Evolutionary conservation across 768 basidiomycete species (phyloP).

Genomic region (Boletus tomentosulus): DNA sequence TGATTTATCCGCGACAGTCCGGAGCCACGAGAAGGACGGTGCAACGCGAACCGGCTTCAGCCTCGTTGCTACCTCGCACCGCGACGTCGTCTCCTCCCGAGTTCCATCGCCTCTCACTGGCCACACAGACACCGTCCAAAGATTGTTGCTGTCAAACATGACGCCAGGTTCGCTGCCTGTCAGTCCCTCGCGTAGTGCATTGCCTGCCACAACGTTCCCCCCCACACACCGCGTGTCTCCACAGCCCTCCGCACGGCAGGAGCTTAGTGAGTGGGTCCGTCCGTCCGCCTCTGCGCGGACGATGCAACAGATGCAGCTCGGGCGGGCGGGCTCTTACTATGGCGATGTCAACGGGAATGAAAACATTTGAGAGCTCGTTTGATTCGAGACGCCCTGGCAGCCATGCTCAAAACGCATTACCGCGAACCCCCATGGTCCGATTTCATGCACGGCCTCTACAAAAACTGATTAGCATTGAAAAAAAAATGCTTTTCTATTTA

Average conservation of each 20-base stretch:
- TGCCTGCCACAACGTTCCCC: constrained; percentile 9
- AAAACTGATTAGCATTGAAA: background rate
- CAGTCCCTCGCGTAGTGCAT: constrained; percentile 15
- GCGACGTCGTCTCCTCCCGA: constrained; percentile 26
- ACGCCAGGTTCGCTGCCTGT: constrained; percentile 10
- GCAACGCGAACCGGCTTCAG: constrained; percentile 26
- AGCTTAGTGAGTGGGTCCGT: constrained; percentile 20
- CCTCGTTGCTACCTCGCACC: constrained; percentile 30
- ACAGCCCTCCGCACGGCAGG: constrained; percentile 29
- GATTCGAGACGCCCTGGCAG: constrained; percentile 9
- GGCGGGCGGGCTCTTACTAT: constrained; percentile 21
- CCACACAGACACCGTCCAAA: constrained; percentile 18
- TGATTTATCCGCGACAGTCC: constrained; percentile 26
- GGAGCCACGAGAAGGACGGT: constrained; percentile 24
- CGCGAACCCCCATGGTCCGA: constrained; percentile 6
- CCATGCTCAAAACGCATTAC: constrained; percentile 3
- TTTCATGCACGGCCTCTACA: constrained; percentile 4
- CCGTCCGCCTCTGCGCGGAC: constrained; percentile 20
- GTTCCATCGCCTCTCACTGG: constrained; percentile 16
- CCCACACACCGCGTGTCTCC: constrained; percentile 24
- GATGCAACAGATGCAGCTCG: constrained; percentile 9
- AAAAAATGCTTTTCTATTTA: constrained; percentile 9
- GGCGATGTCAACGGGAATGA: constrained; percentile 32
- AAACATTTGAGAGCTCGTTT: constrained; percentile 12
- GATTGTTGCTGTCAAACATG: constrained; percentile 19